These are phyloP conservation scores for Leccinum subrobustum DNA, from an alignment of 1,284 basidiomycete genomes.

Conservation along the genomic window DNA sequence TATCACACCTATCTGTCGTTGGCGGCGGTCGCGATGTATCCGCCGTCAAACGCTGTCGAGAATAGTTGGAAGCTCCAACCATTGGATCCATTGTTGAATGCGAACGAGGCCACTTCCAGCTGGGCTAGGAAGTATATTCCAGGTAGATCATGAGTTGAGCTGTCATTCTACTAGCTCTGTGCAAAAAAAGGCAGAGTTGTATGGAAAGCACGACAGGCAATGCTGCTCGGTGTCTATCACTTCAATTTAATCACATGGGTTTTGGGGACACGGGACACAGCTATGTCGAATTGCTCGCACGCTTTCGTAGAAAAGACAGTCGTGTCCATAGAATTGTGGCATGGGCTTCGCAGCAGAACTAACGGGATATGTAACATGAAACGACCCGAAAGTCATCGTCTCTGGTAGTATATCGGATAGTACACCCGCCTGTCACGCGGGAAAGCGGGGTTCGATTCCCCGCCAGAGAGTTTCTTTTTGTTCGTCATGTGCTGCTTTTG, in stretches of 20 bases:
- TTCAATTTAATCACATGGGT: too few species aligned
- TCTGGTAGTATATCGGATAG: constrained; percentile 47
- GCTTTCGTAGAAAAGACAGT: too few species aligned
- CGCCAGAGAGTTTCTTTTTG: constrained; percentile 36
- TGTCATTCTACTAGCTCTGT: background rate
- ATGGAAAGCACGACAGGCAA: background rate
- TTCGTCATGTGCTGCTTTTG: background rate
- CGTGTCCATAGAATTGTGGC: too few species aligned
- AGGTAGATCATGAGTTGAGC: constrained; percentile 11
- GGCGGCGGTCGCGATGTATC: constrained; percentile 73
- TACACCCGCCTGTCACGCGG: constrained; percentile 47
- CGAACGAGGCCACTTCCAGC: constrained; percentile 55
- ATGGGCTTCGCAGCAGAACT: background rate
- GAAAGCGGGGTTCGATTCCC: constrained; percentile 45
- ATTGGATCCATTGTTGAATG: constrained; percentile 72
- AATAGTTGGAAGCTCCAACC: constrained; percentile 55
- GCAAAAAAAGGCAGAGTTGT: background rate
- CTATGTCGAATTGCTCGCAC: too few species aligned
- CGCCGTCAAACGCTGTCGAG: constrained; percentile 39
- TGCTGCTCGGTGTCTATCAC: too few species aligned
- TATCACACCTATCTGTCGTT: constrained; percentile 90
- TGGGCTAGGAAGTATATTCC: constrained; percentile 63
- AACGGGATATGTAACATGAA: background rate
- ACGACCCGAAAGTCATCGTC: constrained; percentile 14
- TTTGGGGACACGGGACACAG: too few species aligned